Percentiles rank a stretch among this genome's conserved stretches.
These are phyloP conservation scores for Citrus maxima DNA, from an alignment of 345 rosid species.

Conservation along the genomic window DNA sequence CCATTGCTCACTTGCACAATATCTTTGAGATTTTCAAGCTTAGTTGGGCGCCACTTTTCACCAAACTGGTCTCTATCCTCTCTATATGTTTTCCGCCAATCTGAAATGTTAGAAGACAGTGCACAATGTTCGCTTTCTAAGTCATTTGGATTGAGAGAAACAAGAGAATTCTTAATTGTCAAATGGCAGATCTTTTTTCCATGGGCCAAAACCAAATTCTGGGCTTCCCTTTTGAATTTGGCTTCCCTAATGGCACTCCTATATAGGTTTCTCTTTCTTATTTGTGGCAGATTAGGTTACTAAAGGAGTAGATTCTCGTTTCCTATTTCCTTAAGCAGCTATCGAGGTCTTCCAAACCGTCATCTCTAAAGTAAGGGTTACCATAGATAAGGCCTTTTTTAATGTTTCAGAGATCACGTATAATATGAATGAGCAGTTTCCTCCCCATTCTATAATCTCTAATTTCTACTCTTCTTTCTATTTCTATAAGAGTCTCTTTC, in stretches of 20 bases:
- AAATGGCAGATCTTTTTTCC: neutral
- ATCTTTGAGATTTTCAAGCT: neutral
- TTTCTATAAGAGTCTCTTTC: neutral
- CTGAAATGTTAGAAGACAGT: neutral
- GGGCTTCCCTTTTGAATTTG: neutral
- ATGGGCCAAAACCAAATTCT: neutral
- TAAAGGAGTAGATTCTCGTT: neutral
- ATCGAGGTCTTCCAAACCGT: neutral
- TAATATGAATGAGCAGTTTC: neutral
- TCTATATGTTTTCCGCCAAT: neutral
- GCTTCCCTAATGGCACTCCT: neutral
- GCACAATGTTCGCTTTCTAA: neutral
- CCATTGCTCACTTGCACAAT: neutral
- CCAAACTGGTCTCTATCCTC: neutral
- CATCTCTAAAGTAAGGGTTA: neutral
- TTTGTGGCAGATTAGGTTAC: neutral
- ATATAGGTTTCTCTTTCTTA: neutral
- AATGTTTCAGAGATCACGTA: too few relatives aligned
- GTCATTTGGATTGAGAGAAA: neutral
- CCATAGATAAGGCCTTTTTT: too few relatives aligned
- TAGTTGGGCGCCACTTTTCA: neutral
- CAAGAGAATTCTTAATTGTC: neutral
- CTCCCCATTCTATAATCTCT: neutral
- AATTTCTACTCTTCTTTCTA: neutral
- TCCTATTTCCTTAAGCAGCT: neutral